These are phyloP conservation scores for Ogataea pini DNA, from an alignment of 805 yeast genomes.

Conservation along the genomic window DNA sequence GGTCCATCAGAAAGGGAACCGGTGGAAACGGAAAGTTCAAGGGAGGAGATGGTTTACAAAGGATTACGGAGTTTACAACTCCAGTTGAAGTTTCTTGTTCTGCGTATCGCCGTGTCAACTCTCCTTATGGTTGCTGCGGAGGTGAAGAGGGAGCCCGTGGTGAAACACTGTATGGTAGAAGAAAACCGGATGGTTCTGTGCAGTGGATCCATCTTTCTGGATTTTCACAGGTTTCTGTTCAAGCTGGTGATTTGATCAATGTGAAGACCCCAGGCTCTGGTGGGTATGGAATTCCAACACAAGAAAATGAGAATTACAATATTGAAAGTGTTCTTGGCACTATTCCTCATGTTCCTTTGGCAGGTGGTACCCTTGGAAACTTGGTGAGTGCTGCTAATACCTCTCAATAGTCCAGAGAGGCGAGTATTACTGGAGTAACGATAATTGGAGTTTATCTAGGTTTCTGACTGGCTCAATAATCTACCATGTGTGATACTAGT, in stretches of 20 bases:
- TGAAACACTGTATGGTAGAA: slow-evolving; percentile 37
- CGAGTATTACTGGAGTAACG: too few relatives aligned
- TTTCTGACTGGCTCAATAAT: too few relatives aligned
- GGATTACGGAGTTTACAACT: slow-evolving; percentile 48
- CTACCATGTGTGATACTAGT: too few relatives aligned
- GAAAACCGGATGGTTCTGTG: slow-evolving; percentile 27
- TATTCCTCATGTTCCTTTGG: slow-evolving; percentile 19
- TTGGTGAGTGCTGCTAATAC: slow-evolving; percentile 26
- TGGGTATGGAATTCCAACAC: slow-evolving; percentile 36
- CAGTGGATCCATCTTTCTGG: slow-evolving; percentile 37
- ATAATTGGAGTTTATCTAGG: too few relatives aligned
- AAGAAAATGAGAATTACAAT: neutral
- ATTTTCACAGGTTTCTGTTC: slow-evolving; percentile 41
- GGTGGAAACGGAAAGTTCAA: slow-evolving; percentile 50
- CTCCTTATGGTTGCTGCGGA: slow-evolving; percentile 56
- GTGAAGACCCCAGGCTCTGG: slow-evolving; percentile 46
- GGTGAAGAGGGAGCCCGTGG: slow-evolving; percentile 54
- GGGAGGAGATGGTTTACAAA: slow-evolving; percentile 53
- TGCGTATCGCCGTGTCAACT: slow-evolving; percentile 52
- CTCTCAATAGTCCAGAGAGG: too few relatives aligned
- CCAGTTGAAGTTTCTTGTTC: slow-evolving; percentile 44
- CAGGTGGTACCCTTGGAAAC: slow-evolving; percentile 25
- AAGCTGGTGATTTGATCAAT: slow-evolving; percentile 39
- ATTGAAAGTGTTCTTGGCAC: neutral
- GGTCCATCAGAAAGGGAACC: slow-evolving; percentile 43